Evolutionary conservation across 2,329 filamentous ascomycete genomes (phyloP).

Genomic region (Neofusicoccum ribis): DNA sequence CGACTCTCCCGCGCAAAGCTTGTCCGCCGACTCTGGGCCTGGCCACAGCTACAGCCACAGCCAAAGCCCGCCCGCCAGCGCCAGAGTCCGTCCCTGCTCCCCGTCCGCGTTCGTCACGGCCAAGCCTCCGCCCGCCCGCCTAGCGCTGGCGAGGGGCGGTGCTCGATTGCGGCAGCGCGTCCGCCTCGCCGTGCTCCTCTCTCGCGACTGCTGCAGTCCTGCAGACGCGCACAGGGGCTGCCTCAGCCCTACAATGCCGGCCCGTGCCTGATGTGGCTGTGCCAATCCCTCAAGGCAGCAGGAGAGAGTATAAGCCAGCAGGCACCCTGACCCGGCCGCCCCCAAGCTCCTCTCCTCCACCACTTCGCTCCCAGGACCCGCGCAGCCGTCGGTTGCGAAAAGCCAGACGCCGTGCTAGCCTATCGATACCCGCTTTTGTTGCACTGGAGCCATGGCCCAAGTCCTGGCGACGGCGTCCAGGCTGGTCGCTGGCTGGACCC

Average conservation of each 20-base stretch:
- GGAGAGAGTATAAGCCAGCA: constrained; percentile 10
- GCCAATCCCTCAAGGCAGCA: constrained; percentile 15
- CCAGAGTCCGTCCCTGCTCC: background rate
- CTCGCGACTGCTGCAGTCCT: background rate
- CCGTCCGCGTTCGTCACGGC: background rate
- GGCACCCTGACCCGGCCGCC: background rate
- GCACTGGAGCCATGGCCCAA: background rate
- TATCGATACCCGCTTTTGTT: background rate
- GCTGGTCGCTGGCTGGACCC: background rate
- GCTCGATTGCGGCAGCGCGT: background rate
- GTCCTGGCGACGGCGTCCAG: background rate
- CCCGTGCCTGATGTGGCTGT: constrained; percentile 15
- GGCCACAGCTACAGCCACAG: background rate
- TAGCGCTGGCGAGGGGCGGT: background rate
- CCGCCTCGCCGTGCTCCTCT: background rate
- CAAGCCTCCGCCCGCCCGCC: background rate
- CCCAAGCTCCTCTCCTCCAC: background rate
- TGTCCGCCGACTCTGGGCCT: background rate
- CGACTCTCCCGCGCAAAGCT: background rate
- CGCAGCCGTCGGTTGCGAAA: background rate
- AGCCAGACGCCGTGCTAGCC: no score
- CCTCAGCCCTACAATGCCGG: constrained; percentile 10
- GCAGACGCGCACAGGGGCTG: background rate
- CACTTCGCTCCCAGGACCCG: background rate
- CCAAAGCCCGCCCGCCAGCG: background rate